A percentile compares a stretch with the other conserved stretches of the same genome.
Conservation (phyloP, 2,329 filamentous ascomycete species). For the Pezicula neosporulosa region DNA sequence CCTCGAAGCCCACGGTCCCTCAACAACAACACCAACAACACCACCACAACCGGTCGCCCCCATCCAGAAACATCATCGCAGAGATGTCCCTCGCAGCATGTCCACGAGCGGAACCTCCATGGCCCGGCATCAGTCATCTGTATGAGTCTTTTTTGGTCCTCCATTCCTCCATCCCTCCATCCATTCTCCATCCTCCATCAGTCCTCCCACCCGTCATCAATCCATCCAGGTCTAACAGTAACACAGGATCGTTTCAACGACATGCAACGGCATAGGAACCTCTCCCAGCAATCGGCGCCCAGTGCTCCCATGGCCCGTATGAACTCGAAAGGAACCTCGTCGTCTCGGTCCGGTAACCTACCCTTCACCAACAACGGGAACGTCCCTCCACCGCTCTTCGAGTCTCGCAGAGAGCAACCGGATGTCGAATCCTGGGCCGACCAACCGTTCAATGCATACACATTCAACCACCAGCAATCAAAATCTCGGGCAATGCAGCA, state of each 20-base stretch:
- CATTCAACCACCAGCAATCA: constrained; percentile 18
- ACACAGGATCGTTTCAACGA: constrained; percentile 22
- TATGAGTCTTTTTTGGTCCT: constrained; percentile 13
- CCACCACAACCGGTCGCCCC: constrained; percentile 21
- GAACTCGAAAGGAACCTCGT: constrained; percentile 22
- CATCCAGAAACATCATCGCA: constrained; percentile 21
- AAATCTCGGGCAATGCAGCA: constrained; percentile 17
- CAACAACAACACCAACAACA: constrained; percentile 9
- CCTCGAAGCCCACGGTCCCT: constrained; percentile 8
- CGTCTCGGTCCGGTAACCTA: constrained; percentile 18
- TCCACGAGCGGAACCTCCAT: constrained; percentile 24
- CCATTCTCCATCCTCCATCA: constrained; percentile 13
- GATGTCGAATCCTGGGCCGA: constrained; percentile 24
- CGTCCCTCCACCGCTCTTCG: constrained; percentile 20
- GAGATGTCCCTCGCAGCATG: constrained; percentile 25
- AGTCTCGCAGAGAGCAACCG: constrained; percentile 18
- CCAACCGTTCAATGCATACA: constrained; percentile 20
- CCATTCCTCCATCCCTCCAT: constrained; percentile 6
- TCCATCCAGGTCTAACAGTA: not conserved
- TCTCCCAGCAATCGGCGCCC: constrained; percentile 25
- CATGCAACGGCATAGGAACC: constrained; percentile 13
- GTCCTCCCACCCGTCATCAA: no score
- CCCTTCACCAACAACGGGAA: constrained; percentile 22
- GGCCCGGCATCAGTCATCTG: constrained; percentile 23
- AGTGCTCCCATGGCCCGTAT: constrained; percentile 21